Conservation (phyloP, 306 rosid genomes). For the Quercus gilva region DNA sequence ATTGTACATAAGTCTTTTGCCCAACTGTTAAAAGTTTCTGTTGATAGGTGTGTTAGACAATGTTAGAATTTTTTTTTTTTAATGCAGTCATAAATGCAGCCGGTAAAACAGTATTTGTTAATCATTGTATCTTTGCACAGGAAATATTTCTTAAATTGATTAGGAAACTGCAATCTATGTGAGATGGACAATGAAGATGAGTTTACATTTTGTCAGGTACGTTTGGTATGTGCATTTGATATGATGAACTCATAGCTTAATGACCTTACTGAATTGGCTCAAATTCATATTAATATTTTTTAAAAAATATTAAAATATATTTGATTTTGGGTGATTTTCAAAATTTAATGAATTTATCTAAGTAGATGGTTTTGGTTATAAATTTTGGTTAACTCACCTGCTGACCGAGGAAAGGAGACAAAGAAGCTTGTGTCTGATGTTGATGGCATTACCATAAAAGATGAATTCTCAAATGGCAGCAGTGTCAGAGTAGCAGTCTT, state of each 20-base stretch:
- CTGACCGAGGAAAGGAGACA: conserved; percentile 35
- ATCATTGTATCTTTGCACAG: conserved; percentile 5
- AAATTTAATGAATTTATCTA: not conserved
- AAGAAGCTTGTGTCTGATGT: conserved; percentile 60
- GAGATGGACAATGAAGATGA: conserved; percentile 64
- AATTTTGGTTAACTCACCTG: conserved; percentile 59
- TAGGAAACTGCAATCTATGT: not conserved
- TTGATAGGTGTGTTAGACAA: not conserved
- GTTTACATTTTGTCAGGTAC: conserved; percentile 36
- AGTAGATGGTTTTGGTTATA: not conserved
- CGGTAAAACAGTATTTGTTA: not conserved
- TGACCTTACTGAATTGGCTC: conserved; percentile 6
- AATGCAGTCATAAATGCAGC: not conserved
- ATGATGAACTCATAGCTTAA: not conserved
- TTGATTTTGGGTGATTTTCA: not conserved
- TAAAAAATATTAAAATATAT: not conserved
- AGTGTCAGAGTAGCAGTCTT: conserved; percentile 25
- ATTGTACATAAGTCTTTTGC: not conserved
- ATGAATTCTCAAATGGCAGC: conserved; percentile 32
- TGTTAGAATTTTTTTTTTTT: not conserved
- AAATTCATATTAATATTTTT: not conserved
- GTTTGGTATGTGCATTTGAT: conserved; percentile 13
- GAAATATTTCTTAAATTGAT: conserved; percentile 20
- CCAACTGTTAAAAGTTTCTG: not conserved
- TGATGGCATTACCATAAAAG: conserved; percentile 50